Evolutionary conservation across 371 early-diverging fungal species (phyloP).

Genomic region (Rhizopus delemar): DNA sequence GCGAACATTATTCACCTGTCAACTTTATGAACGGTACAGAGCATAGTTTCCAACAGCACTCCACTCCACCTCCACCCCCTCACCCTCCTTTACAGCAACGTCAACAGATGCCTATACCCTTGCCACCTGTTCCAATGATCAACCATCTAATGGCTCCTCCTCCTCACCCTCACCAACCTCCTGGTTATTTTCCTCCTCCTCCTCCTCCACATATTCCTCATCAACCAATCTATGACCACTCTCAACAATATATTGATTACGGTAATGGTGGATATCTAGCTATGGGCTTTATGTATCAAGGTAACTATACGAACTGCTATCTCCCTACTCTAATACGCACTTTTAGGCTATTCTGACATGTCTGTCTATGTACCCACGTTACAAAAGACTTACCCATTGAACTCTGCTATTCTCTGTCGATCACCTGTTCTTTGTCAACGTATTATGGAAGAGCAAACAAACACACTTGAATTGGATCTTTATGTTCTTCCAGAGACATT

Average conservation of each 20-base stretch:
- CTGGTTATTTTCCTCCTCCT: slow-evolving; percentile 19
- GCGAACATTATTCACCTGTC: slow-evolving; percentile 25
- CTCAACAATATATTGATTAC: slow-evolving; percentile 28
- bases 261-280: slow-evolving; percentile 11
- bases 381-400: slow-evolving; percentile 35
- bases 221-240: slow-evolving; percentile 27
- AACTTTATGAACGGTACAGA: slow-evolving; percentile 22
- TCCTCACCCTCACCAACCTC: slow-evolving; percentile 13
- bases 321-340: background rate
- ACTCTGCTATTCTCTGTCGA: slow-evolving; percentile 35
- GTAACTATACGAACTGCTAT: slow-evolving; percentile 8
- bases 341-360: slow-evolving; percentile 39
- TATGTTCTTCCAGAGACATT: slow-evolving; percentile 35
- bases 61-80: slow-evolving; percentile 6
- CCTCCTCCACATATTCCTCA: slow-evolving; percentile 15
- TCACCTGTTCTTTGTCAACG: slow-evolving; percentile 42
- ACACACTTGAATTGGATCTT: slow-evolving; percentile 30
- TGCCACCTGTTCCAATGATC: slow-evolving; percentile 30
- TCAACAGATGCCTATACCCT: slow-evolving; percentile 35
- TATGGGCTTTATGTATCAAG: slow-evolving; percentile 23
- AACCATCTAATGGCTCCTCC: slow-evolving; percentile 14
- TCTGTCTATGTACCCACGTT: slow-evolving; percentile 37
- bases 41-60: slow-evolving; percentile 15
- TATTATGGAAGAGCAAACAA: slow-evolving; percentile 28
- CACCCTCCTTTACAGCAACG: slow-evolving; percentile 18